Percentiles rank a stretch among this genome's conserved stretches.
These are phyloP conservation scores for Candolleomyces eurysporus DNA, from an alignment of 768 basidiomycete species.

Conservation along the genomic window DNA sequence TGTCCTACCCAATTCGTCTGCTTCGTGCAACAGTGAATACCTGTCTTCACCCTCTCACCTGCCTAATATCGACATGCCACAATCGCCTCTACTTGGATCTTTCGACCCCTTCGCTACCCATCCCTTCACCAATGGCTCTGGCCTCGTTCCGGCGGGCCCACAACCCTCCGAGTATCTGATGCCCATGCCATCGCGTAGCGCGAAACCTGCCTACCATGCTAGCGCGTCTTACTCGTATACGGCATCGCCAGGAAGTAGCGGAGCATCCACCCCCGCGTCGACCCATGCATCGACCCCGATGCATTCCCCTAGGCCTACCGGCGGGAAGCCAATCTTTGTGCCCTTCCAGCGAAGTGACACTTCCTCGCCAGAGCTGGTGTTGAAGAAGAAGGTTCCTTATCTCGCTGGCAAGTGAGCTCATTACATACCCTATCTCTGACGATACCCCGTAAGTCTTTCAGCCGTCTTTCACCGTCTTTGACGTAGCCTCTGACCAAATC, in stretches of 20 bases:
- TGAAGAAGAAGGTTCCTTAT: conserved; percentile 32
- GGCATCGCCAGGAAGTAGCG: conserved; percentile 19
- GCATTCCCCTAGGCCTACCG: conserved; percentile 27
- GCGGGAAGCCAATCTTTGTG: conserved; percentile 42
- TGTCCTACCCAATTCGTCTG: conserved; percentile 8
- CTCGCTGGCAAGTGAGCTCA: conserved; percentile 5
- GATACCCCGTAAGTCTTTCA: conserved; percentile 1
- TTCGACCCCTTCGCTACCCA: conserved; percentile 61
- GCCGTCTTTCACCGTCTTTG: not conserved
- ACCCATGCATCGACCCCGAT: conserved; percentile 13
- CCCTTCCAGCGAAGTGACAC: conserved; percentile 47
- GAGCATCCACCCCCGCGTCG: conserved; percentile 15
- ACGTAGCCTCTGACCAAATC: not conserved
- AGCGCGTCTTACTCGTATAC: conserved; percentile 12
- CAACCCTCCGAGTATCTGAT: conserved; percentile 48
- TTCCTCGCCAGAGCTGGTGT: conserved; percentile 54
- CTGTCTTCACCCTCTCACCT: conserved; percentile 3
- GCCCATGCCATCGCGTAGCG: conserved; percentile 33
- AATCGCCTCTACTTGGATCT: conserved; percentile 35
- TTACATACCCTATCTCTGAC: not conserved
- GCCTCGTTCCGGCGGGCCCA: conserved; percentile 39
- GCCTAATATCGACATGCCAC: conserved; percentile 23
- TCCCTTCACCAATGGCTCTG: conserved; percentile 53
- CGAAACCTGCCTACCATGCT: conserved; percentile 14
- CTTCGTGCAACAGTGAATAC: conserved; percentile 3